Evolutionary conservation across 371 early-diverging fungal genomes (phyloP).

Genomic region (Polyrhizophydium stewartii): DNA sequence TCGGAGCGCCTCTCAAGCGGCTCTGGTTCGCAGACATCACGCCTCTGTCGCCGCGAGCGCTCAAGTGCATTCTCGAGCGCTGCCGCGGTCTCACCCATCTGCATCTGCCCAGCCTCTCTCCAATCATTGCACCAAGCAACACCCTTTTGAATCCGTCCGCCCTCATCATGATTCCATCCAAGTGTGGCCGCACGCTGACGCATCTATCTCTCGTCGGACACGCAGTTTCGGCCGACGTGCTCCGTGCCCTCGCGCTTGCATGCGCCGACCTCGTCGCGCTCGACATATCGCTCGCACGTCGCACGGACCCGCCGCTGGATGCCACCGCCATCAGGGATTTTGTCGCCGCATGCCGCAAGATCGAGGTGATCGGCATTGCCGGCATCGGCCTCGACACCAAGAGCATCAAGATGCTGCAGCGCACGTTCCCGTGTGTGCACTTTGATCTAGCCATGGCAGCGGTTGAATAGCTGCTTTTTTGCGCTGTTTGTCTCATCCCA

Average conservation of each 20-base stretch:
- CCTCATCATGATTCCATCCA: background rate
- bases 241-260: background rate
- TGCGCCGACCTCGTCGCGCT: background rate
- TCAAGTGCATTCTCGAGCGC: background rate
- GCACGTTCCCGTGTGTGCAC: background rate
- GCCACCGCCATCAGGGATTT: background rate
- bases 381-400: background rate
- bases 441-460: no score
- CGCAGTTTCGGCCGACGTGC: background rate
- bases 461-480: no score
- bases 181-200: no score
- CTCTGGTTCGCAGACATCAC: background rate
- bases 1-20: background rate
- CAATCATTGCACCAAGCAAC: background rate
- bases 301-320: background rate
- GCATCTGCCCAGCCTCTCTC: background rate
- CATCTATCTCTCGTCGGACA: conserved; percentile 3
- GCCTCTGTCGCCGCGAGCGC: background rate
- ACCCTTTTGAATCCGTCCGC: background rate
- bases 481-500: no score
- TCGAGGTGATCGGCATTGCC: background rate
- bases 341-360: background rate
- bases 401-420: background rate
- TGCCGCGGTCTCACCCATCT: background rate
- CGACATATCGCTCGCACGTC: background rate